Base-by-base conservation (phyloP, 768 basidiomycete species). In the Mycena haematopus region DNA sequence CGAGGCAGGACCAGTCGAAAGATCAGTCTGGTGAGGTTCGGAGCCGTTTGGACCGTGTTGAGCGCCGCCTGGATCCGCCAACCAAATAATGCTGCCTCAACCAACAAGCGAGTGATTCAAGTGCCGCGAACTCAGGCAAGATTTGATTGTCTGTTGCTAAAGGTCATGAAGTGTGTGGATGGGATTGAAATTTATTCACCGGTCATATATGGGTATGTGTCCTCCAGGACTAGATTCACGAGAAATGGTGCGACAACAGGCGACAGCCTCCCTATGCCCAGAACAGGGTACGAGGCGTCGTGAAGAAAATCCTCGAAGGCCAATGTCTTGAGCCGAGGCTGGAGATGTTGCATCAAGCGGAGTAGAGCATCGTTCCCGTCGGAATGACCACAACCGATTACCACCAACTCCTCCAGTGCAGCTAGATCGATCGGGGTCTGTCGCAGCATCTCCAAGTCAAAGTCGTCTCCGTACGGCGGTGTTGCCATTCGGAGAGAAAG, bases 71-170 rank as follows among this genome's bases (percentile, higher is more conserved):
- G n/a, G n/a, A n/a, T n/a, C n/a, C n/a, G n/a, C n/a, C n/a, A n/a
- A n/a, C n/a, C n/a, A n/a, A n/a, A n/a, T n/a, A n/a, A n/a, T n/a
- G n/a, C 13, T 5, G 27, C 29, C 2, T 36, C n/a, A 11, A 59
- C 45, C 52, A 49, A 11, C 55, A n/a, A 0, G 51, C 55, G 36
- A 61, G 60, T 9, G 53, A 55, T 3, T 55, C 25, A 25, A 50
- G 53, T 2, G 35, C 35, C 25, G 10, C 10, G 11, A 61, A 50
- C 15, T 15, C n/a, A 11, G 60, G 53, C 21, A 61, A 25, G 6
- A 54, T 2, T 47, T 36, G 14, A 6, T 25, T 33, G 3, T 31
- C 36, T 49, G 21, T 7, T 19, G 22, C 17, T 5, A 17, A 22
- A 47, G n/a, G 22, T 45, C 15, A 44, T 6, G 2, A 5, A 31